A percentile compares a stretch with the other conserved stretches of the same genome.
phyloP scores from a whole-genome alignment of 1,139 yeast genomes.

The Blastobotrys proliferans region DNA sequence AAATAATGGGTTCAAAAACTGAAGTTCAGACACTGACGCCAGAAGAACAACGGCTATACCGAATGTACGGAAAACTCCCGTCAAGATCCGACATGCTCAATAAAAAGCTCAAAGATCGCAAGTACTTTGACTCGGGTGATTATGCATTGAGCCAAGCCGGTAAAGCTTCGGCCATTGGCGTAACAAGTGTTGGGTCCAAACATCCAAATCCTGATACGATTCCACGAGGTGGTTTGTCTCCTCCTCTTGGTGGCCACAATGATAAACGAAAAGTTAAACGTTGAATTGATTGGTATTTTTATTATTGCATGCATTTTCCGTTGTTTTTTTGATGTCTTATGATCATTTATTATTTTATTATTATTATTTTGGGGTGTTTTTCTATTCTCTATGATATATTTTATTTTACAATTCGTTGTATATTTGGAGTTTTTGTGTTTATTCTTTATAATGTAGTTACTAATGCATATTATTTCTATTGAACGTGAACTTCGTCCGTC shows the following conservation, averaged over 20 bases:
- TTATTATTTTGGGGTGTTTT: background rate
- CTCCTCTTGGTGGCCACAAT: conserved; percentile 4
- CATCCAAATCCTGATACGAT: conserved; percentile 43
- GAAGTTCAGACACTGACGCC: conserved; percentile 22
- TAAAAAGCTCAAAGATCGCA: conserved; percentile 70
- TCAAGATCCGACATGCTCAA: conserved; percentile 77
- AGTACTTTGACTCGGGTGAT: conserved; percentile 95
- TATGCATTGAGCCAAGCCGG: conserved; percentile 87
- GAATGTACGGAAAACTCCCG: conserved; percentile 85
- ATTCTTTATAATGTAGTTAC: background rate
- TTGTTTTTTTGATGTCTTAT: no score
- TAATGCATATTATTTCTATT: background rate
- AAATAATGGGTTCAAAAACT: conserved; percentile 7
- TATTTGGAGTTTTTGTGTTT: background rate
- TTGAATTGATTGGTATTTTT: background rate
- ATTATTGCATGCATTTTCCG: background rate
- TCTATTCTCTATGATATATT: background rate
- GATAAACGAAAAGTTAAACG: conserved; percentile 8
- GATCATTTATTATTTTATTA: no score
- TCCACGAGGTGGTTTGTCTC: conserved; percentile 29
- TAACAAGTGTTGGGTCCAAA: conserved; percentile 37
- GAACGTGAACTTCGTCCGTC: no score
- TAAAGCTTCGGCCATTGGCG: conserved; percentile 32
- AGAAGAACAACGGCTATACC: conserved; percentile 49
- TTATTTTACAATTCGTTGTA: conserved; percentile 1